phyloP scores from a whole-genome alignment of 2,329 filamentous ascomycete genomes.

The Parafenestella ontariensis region DNA sequence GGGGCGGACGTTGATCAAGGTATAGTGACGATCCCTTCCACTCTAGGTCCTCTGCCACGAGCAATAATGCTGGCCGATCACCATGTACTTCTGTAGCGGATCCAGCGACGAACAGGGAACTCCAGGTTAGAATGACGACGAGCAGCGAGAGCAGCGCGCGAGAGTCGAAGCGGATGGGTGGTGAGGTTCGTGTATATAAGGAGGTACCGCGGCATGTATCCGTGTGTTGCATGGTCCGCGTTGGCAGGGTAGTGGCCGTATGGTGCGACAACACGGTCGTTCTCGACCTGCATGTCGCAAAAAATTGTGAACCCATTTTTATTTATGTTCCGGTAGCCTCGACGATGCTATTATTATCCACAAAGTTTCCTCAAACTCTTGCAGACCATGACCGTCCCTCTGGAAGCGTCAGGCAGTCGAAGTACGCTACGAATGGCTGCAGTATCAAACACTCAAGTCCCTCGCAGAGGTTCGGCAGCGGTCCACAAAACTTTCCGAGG shows the following conservation, averaged over 20 bases:
- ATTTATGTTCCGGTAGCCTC: slow-evolving; percentile 15
- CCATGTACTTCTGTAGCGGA: slow-evolving; percentile 37
- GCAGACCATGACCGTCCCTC: slow-evolving; percentile 31
- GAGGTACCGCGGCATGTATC: slow-evolving; percentile 21
- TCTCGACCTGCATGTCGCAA: slow-evolving; percentile 30
- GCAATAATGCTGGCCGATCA: slow-evolving; percentile 38
- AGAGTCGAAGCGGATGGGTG: slow-evolving; percentile 10
- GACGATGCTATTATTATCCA: slow-evolving; percentile 25
- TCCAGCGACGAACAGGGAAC: slow-evolving; percentile 35
- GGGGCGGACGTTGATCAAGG: slow-evolving; percentile 41
- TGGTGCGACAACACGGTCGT: slow-evolving; percentile 44
- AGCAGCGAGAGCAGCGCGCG: slow-evolving; percentile 35
- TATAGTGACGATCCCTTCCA: slow-evolving; percentile 41
- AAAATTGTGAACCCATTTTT: slow-evolving; percentile 23
- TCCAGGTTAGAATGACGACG: slow-evolving; percentile 33
- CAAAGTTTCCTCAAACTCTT: slow-evolving; percentile 12
- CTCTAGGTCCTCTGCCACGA: slow-evolving; percentile 31
- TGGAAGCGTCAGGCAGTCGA: background rate
- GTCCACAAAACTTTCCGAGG: slow-evolving; percentile 8
- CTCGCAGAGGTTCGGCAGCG: slow-evolving; percentile 24
- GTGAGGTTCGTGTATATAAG: slow-evolving; percentile 23
- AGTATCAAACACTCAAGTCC: slow-evolving; percentile 8
- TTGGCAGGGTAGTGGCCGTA: slow-evolving; percentile 24
- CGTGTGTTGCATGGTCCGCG: slow-evolving; percentile 27
- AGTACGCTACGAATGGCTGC: background rate